Percentiles rank a stretch among this genome's conserved stretches.
Evolutionary conservation across 208 protist genomes (phyloP).

Genomic region (Acanthamoeba triangularis): DNA sequence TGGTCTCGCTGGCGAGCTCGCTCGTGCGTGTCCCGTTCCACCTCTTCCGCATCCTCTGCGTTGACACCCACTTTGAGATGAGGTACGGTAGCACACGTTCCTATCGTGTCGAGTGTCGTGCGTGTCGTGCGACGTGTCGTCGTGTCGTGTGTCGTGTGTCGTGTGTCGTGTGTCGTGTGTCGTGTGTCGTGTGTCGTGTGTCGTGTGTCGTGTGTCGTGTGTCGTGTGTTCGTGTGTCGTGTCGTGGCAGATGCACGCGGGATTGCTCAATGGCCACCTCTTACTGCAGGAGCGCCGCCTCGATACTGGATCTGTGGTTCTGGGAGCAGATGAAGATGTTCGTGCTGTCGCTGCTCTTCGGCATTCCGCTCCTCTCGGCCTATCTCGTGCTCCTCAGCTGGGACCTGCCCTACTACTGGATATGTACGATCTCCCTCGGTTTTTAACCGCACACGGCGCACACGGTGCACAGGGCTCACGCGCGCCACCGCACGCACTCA

Average conservation of each 20-base stretch:
- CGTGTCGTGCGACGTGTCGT: not conserved
- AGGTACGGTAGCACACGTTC: not conserved
- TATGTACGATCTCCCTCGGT: not conserved
- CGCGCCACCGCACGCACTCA: not conserved
- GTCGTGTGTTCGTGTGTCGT: not conserved
- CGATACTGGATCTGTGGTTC: slow-evolving; percentile 52
- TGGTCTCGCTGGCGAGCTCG: slow-evolving; percentile 41
- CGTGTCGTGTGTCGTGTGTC: not conserved
- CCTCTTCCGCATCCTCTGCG: slow-evolving; percentile 39
- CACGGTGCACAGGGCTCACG: too few relatives aligned
- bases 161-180: not conserved
- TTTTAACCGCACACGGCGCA: too few relatives aligned
- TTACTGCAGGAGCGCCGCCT: not conserved
- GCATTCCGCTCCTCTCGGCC: not conserved
- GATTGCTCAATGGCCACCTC: not conserved
- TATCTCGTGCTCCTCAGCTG: slow-evolving; percentile 45
- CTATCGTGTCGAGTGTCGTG: not conserved
- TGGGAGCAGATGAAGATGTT: slow-evolving; percentile 66
- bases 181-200: not conserved
- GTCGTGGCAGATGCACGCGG: not conserved
- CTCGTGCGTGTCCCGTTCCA: slow-evolving; percentile 32
- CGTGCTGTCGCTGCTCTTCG: slow-evolving; percentile 24
- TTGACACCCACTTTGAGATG: slow-evolving; percentile 60
- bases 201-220: not conserved
- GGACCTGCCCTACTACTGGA: slow-evolving; percentile 48